Evolutionary conservation across 257 asterid genomes (phyloP), one percentile per base, ranked within the genome.

Genomic region (Solanum bukasovii): DNA sequence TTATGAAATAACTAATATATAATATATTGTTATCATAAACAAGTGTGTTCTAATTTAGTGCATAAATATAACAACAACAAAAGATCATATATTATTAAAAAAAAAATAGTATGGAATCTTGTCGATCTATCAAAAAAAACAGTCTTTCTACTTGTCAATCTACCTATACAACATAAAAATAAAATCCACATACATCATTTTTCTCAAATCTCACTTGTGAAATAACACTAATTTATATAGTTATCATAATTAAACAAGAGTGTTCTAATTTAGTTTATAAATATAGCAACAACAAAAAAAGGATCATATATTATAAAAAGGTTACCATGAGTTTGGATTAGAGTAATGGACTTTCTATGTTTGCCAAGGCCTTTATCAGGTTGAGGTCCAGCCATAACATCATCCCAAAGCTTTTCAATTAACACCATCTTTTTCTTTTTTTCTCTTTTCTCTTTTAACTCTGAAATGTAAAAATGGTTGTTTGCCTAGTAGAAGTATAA

Each of bases 371-470:
- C 98, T 59, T 94, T 93, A 46, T 92, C 95, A 37, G 98, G 98
- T 84, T 90, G 95, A 85, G 97, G 98, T 85, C 99, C 98, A 75
- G 96, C 98, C 6, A 91, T 94, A 5, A 95, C 96, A 71, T 97
- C 99, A 83, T 97, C 99, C 99, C 98, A 97, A 2, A 96, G 92
- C 35, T 94, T 93, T 88, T 95, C 99, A 13, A 96, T 93, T 86
- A 96, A 93, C 91, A 94, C 98, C 99, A 96, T 96, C 59, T 85
- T 44, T 7, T 3, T 42, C 4, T 10, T 1, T 9, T 4, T 13
- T n/a, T 40, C 9, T 23, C 61, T 5, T 13, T 20, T 42, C 73
- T 67, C 16, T 78, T 78, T 5, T 6, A 79, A 13, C 2, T 5
- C 14, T 49, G 29, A 1, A 42, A 78, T 18, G 11, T 6, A 3